phyloP scores from a whole-genome alignment of 2,329 filamentous ascomycete genomes.

The Clarireedia monteithiana region DNA sequence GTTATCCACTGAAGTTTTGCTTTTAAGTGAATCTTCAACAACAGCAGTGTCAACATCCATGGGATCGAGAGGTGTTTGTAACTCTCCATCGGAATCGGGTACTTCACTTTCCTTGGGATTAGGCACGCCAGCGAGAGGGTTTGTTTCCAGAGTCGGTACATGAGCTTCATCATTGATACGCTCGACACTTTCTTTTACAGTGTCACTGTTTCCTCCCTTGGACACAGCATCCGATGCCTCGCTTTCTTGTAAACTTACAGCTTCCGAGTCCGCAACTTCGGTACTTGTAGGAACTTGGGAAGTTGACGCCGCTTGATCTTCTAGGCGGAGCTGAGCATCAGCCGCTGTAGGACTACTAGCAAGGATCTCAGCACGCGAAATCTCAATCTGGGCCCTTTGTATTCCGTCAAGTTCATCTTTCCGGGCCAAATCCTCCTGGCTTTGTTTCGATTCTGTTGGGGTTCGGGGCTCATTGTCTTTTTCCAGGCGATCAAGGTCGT shows the following conservation, averaged over 20 bases:
- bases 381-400: conserved; percentile 20
- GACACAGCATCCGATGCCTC: not conserved
- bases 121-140: not conserved
- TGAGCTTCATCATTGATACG: not conserved
- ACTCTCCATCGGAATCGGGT: conserved; percentile 24
- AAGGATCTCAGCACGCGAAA: conserved; percentile 34
- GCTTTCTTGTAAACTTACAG: not conserved
- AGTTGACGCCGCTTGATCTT: conserved; percentile 36
- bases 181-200: not conserved
- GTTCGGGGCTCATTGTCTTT: conserved; percentile 36
- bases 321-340: conserved; percentile 50
- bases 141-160: not conserved
- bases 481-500: conserved; percentile 38
- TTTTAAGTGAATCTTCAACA: conserved; percentile 25
- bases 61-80: conserved; percentile 18
- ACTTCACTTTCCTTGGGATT: conserved; percentile 16
- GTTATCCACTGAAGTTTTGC: conserved; percentile 11
- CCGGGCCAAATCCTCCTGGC: conserved; percentile 27
- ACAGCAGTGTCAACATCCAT: conserved; percentile 25
- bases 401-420: conserved; percentile 29
- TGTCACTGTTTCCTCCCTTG: not conserved
- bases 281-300: conserved; percentile 22
- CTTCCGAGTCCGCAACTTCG: conserved; percentile 2
- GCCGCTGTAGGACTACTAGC: conserved; percentile 40
- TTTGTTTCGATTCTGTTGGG: conserved; percentile 25